These are phyloP conservation scores for Begonia loranthoides DNA, from an alignment of 306 rosid genomes.

Conservation along the genomic window DNA sequence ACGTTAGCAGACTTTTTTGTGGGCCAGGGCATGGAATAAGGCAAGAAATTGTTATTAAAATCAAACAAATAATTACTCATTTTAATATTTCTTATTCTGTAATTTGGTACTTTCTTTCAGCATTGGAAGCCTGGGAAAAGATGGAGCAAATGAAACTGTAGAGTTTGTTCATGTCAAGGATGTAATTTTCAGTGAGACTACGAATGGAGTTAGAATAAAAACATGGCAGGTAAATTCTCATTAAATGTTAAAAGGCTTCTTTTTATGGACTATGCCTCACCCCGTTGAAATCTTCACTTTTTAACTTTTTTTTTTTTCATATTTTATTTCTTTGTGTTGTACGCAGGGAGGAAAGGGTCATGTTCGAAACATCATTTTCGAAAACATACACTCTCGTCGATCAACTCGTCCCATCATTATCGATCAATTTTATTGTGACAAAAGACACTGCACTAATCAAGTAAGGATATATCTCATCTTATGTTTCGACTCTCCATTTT, in stretches of 20 bases:
- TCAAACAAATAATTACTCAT: not conserved
- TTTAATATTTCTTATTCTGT: not conserved
- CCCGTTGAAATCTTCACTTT: not conserved
- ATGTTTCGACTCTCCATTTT: not conserved
- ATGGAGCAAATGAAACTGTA: slow-evolving; percentile 1
- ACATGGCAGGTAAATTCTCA: slow-evolving; percentile 10
- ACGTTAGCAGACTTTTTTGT: not conserved
- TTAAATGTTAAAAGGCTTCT: not conserved
- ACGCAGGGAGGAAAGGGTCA: slow-evolving; percentile 9
- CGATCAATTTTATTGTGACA: slow-evolving; percentile 8
- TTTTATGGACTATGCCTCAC: not conserved
- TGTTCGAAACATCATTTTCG: slow-evolving; percentile 3
- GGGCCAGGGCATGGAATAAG: slow-evolving; percentile 10
- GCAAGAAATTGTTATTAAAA: not conserved
- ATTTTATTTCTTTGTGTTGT: not conserved
- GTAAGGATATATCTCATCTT: not conserved
- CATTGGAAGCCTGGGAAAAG: slow-evolving; percentile 9
- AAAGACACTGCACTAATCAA: slow-evolving; percentile 1
- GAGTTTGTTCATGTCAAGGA: slow-evolving; percentile 2
- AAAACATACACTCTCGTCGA: slow-evolving; percentile 1
- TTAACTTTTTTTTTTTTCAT: not conserved
- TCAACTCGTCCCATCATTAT: slow-evolving; percentile 5
- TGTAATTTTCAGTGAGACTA: slow-evolving; percentile 3
- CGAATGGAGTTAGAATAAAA: slow-evolving; percentile 8
- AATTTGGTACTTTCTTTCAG: not conserved